Evolutionary conservation across 768 basidiomycete species (phyloP).

Genomic region (Tephrocybe sp.): DNA sequence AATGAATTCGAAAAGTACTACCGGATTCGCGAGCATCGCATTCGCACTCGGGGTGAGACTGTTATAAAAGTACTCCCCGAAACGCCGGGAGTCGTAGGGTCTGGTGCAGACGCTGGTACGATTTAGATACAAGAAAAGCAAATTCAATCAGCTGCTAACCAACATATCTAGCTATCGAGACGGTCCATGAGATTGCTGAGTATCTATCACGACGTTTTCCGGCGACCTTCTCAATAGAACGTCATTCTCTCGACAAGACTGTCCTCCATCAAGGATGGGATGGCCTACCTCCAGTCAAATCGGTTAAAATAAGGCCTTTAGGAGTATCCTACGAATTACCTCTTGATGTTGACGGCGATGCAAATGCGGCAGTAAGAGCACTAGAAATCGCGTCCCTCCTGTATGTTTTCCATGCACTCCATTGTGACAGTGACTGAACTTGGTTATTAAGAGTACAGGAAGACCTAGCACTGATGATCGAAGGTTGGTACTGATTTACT

Average conservation of each 20-base stretch:
- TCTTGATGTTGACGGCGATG: slow-evolving; percentile 30
- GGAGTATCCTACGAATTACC: slow-evolving; percentile 52
- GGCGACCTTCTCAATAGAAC: slow-evolving; percentile 48
- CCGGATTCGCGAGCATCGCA: slow-evolving; percentile 56
- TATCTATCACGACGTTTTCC: slow-evolving; percentile 68
- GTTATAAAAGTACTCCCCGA: slow-evolving; percentile 50
- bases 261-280: slow-evolving; percentile 37
- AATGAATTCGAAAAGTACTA: slow-evolving; percentile 54
- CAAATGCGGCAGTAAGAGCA: slow-evolving; percentile 46
- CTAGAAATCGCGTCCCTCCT: slow-evolving; percentile 62
- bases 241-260: slow-evolving; percentile 30
- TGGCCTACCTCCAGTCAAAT: slow-evolving; percentile 48
- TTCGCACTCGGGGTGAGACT: slow-evolving; percentile 48
- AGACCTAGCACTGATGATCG: slow-evolving; percentile 59
- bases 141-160: background rate
- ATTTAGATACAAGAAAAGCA: background rate
- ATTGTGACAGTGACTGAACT: background rate
- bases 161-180: slow-evolving; percentile 50
- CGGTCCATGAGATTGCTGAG: slow-evolving; percentile 68
- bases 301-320: slow-evolving; percentile 50
- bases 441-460: slow-evolving; percentile 46
- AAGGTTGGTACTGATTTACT: slow-evolving; percentile 37
- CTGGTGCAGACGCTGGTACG: slow-evolving; percentile 39
- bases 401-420: slow-evolving; percentile 36
- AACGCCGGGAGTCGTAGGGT: slow-evolving; percentile 39